Evolutionary conservation across 202 grass and related monocot genomes (phyloP).

Genomic region (Musa balbisiana): DNA sequence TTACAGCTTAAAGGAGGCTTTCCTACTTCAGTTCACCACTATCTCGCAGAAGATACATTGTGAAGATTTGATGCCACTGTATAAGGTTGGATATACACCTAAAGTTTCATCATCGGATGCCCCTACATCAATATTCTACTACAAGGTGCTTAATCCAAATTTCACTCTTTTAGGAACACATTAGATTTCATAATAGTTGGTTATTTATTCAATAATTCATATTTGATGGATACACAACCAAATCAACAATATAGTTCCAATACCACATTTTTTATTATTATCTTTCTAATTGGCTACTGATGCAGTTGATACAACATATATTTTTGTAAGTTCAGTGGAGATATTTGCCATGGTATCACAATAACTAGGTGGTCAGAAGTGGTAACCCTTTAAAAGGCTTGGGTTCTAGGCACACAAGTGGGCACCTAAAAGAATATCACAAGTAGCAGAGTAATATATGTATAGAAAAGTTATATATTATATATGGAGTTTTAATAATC

Average conservation of each 20-base stretch:
- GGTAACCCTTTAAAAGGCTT: too few species aligned
- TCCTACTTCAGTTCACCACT: constrained; percentile 71
- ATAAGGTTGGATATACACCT: constrained; percentile 40
- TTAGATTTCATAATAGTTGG: background rate
- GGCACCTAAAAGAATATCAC: too few species aligned
- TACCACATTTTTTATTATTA: background rate
- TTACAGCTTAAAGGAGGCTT: constrained; percentile 88
- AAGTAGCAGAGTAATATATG: too few species aligned
- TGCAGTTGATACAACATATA: too few species aligned
- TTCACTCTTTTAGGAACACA: background rate
- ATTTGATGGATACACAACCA: background rate
- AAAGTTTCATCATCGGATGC: constrained; percentile 30
- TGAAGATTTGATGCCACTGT: constrained; percentile 64
- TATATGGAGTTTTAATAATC: too few species aligned
- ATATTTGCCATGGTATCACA: too few species aligned
- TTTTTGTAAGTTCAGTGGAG: too few species aligned
- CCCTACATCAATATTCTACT: constrained; percentile 61
- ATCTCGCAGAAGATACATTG: constrained; percentile 77
- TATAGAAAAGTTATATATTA: too few species aligned
- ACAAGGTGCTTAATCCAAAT: constrained; percentile 46
- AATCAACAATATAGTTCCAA: background rate
- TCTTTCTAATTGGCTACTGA: too few species aligned
- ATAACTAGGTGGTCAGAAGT: too few species aligned
- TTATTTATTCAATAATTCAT: background rate
- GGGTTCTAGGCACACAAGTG: too few species aligned